Base-by-base conservation (phyloP, 208 protist species). In the Leishmania braziliensis region DNA sequence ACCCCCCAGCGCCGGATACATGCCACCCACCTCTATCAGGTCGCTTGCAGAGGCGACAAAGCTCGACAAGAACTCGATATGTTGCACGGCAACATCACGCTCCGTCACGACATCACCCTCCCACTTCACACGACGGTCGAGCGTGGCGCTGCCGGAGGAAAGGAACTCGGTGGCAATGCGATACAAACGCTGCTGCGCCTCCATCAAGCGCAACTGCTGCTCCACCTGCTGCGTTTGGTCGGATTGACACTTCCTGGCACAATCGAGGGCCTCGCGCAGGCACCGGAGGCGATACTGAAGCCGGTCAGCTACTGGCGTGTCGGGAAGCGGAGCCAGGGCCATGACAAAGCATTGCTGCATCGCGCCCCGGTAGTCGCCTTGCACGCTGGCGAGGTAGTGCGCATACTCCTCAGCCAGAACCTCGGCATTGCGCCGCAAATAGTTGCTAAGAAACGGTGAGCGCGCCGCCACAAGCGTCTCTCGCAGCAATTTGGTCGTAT, bases 1-100 rank as follows among this genome's bases (percentile, higher is more conserved):
- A 2, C 95, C 95, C 23, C 95, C 95, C 72, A 94, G 95, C 8
- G 82, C 81, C 50, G 81, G 76, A 83, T 96, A 98, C 91, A 96
- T 95, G 70, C 92, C 91, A 20, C 90, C 92, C 63, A 96, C 80
- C 71, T 92, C 71, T 26, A 96, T 83, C 3, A 96, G 48, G 58
- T 93, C 85, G 60, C 82, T 88, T 18, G 88, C 85, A 14, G 90
- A 91, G 53, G 91, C 83, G 4, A 95, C 88, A 20, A 88, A 85
- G 75, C 85, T 89, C 9, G 85, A 89, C 66, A 98, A 86, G 73
- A 91, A 77, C 48, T 92, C 84, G 36, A 93, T 84, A 63, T 98
- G 93, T 56, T 91, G 85, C 79, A 90, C 60, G 9, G 91, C 93
- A 29, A 95, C 75, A 54, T 95, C 89, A 26, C 91, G 86, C 82